Base-by-base conservation (phyloP, 495 filamentous ascomycete genomes). In the Penicilliopsis zonata region DNA sequence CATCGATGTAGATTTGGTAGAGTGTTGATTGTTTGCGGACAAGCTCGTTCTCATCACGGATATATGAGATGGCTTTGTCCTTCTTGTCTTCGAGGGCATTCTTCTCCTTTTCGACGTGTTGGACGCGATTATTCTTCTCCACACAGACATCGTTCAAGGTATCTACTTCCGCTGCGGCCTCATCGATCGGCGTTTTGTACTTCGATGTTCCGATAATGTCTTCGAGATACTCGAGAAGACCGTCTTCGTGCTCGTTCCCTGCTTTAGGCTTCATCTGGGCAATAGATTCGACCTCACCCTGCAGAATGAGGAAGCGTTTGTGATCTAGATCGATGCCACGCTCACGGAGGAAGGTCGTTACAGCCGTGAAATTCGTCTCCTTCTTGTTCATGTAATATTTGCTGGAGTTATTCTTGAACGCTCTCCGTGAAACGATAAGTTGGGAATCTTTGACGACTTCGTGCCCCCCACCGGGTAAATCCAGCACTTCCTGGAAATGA, bases 191-290 rank as follows among this genome's bases (percentile, higher is more conserved):
- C 3, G 80, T 72, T 57, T 98, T 98, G 60, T 96, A 98, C 48
- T 92, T 93, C 9, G 86, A 94, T 0, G 90, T 98, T 33, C 90
- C 90, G 39, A 98, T 95, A 43, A 98, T 96, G 52, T 98, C 90
- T 49, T 98, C 90, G 1, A 98, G 74, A 43, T 98, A 98, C 52
- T 98, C 90, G 15, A 98, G 65, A 16, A 98, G 70, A 12, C 90
- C 90, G 48, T 98, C 90, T 43, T 98, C 90, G 42, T 94, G 86
- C 44, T 96, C 90, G 39, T 82, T 84, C 14, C 68, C 78, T 3
- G 92, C 90, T 53, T 98, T 98, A 1, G 90, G 71, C 55, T 96
- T 98, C 90, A 98, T 98, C 59, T 98, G 90, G 16, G 90, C 88
- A 44, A 98, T 98, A 0, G 86, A 94, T 50, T 98, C 90, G 36